Percentiles rank a stretch among this genome's conserved stretches.
phyloP scores from a whole-genome alignment of 1,284 basidiomycete species.

The Ceratobasidium sp. region DNA sequence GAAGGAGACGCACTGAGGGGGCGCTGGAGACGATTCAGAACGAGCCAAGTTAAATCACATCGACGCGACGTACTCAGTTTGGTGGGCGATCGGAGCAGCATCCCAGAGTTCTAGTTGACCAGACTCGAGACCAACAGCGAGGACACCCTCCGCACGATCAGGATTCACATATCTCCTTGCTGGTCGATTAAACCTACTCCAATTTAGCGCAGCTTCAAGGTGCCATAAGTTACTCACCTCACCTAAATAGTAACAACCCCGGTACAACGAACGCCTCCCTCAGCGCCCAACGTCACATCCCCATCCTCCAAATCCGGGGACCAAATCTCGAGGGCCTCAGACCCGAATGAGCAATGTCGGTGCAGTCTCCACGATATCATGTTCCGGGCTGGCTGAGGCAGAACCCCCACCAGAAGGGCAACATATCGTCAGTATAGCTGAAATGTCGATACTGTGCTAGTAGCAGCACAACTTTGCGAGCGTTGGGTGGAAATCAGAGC shows the following conservation, averaged over 20 bases:
- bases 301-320: slow-evolving; percentile 77
- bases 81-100: slow-evolving; percentile 81
- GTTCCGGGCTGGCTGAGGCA: no score
- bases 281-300: slow-evolving; percentile 77
- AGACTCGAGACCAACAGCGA: slow-evolving; percentile 97
- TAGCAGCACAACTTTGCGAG: no score
- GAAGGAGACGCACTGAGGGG: slow-evolving; percentile 54
- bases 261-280: slow-evolving; percentile 69
- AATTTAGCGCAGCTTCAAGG: background rate
- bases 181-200: slow-evolving; percentile 87
- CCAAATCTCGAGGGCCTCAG: slow-evolving; percentile 89
- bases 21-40: background rate
- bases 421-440: no score
- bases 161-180: slow-evolving; percentile 87
- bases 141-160: slow-evolving; percentile 77
- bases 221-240: slow-evolving; percentile 64
- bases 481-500: no score
- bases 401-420: no score
- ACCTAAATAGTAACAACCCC: slow-evolving; percentile 78
- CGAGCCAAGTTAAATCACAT: no score
- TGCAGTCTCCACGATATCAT: no score
- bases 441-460: no score
- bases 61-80: slow-evolving; percentile 48
- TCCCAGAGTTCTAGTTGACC: slow-evolving; percentile 97
- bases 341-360: no score